Percentiles rank a stretch among this genome's conserved stretches.
phyloP scores from a whole-genome alignment of 345 rosid species.

The Sapria himalayana region DNA sequence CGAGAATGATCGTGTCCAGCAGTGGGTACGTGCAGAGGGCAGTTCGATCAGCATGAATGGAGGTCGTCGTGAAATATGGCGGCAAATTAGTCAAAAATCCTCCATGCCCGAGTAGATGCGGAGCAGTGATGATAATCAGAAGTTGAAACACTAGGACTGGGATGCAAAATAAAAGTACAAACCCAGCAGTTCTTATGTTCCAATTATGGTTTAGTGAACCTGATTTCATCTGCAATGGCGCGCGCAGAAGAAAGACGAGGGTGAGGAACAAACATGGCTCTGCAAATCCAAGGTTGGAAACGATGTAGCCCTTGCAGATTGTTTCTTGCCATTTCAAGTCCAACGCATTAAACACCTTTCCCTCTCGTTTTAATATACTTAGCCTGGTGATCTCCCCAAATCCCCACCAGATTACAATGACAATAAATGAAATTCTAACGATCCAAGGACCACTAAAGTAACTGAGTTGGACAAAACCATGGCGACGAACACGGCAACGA shows the following conservation, averaged over 20 bases:
- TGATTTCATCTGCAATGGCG: slow-evolving; percentile 61
- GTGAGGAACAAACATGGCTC: slow-evolving; percentile 92
- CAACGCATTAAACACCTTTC: slow-evolving; percentile 31
- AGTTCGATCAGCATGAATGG: slow-evolving; percentile 12
- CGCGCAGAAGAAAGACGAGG: slow-evolving; percentile 66
- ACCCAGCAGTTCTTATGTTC: slow-evolving; percentile 53
- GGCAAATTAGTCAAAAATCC: slow-evolving; percentile 29
- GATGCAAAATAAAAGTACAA: slow-evolving; percentile 48
- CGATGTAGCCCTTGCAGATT: slow-evolving; percentile 73
- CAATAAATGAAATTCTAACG: slow-evolving; percentile 44
- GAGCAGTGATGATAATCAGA: slow-evolving; percentile 38
- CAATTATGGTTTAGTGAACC: slow-evolving; percentile 53
- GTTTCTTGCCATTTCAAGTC: slow-evolving; percentile 64
- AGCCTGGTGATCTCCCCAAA: slow-evolving; percentile 62
- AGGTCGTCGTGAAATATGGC: slow-evolving; percentile 41
- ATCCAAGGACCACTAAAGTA: slow-evolving; percentile 90
- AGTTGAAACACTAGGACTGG: slow-evolving; percentile 81
- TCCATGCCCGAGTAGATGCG: slow-evolving; percentile 31
- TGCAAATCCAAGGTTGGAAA: slow-evolving; percentile 84
- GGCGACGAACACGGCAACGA: slow-evolving; percentile 48
- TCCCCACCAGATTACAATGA: slow-evolving; percentile 74
- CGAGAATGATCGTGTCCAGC: slow-evolving; percentile 65
- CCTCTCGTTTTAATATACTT: slow-evolving; percentile 44
- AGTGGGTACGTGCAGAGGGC: slow-evolving; percentile 83
- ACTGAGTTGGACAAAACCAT: slow-evolving; percentile 32